Conservation (phyloP, 306 rosid genomes). For the Lathyrus oleraceus region DNA sequence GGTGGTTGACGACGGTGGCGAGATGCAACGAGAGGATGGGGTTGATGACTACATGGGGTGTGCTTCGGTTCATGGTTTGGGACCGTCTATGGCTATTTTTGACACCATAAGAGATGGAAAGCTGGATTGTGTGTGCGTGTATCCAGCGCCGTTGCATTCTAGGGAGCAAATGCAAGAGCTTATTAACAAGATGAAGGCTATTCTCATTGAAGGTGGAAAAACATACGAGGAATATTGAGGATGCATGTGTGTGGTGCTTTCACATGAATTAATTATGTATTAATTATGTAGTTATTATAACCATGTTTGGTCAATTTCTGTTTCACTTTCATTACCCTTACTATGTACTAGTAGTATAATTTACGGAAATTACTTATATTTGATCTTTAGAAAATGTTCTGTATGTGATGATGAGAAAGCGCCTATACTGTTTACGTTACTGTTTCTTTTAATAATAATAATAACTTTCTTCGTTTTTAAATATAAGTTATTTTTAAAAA, state of each 20-base stretch:
- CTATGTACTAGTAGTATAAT: no score
- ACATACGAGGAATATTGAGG: background rate
- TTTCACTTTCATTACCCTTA: no score
- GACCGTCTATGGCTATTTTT: slow-evolving; percentile 60
- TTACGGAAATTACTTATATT: no score
- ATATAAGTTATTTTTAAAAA: no score
- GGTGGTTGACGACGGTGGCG: slow-evolving; percentile 39
- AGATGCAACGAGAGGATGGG: slow-evolving; percentile 35
- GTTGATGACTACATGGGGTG: slow-evolving; percentile 64
- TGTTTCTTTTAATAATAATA: no score
- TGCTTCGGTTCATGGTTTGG: slow-evolving; percentile 68
- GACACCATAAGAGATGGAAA: slow-evolving; percentile 52
- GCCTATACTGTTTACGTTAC: no score
- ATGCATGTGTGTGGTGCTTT: background rate
- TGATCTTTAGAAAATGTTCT: no score
- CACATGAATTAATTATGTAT: no score
- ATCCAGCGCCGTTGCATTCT: slow-evolving; percentile 64
- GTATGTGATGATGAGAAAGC: no score
- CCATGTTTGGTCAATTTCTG: no score
- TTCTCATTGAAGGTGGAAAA: slow-evolving; percentile 47
- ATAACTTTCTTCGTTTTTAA: no score
- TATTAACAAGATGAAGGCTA: slow-evolving; percentile 44
- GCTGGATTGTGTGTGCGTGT: slow-evolving; percentile 61
- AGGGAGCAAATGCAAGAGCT: slow-evolving; percentile 56
- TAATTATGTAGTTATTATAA: no score